phyloP scores from a whole-genome alignment of 129 eudicot species.

The Flaveria bidentis region DNA sequence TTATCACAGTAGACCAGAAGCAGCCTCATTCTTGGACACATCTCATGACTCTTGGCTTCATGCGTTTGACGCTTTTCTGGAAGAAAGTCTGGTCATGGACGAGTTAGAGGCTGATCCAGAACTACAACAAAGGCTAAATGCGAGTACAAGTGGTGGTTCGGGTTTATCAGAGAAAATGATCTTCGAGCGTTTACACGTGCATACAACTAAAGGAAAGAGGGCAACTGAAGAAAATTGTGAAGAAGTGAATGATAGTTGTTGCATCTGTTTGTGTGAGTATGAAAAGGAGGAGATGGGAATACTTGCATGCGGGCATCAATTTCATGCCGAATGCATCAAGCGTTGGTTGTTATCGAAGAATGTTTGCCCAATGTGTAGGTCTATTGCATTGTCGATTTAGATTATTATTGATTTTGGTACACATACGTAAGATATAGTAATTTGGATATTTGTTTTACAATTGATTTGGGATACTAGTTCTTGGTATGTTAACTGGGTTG shows the following conservation, averaged over 20 bases:
- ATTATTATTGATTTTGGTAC: no score
- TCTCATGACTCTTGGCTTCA: not conserved
- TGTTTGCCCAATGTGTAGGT: conserved; percentile 13
- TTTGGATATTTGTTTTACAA: no score
- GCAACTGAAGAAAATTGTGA: not conserved
- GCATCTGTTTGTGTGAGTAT: not conserved
- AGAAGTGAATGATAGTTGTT: not conserved
- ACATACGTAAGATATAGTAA: no score
- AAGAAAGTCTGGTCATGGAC: not conserved
- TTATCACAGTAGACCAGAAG: not conserved
- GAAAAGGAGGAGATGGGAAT: not conserved
- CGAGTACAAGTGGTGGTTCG: not conserved
- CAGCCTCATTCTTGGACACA: not conserved
- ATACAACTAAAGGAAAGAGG: not conserved
- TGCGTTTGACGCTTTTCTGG: not conserved
- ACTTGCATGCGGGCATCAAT: not conserved
- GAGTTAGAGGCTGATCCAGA: not conserved
- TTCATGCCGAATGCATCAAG: conserved; percentile 5
- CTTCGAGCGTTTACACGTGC: not conserved
- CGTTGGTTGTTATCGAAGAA: not conserved
- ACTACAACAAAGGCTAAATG: not conserved
- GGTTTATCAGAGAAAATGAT: not conserved
- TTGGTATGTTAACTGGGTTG: no score
- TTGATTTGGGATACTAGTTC: no score
- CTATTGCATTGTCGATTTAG: not conserved